Conservation (phyloP, 106 monocot genomes). For the Allium sativum region DNA sequence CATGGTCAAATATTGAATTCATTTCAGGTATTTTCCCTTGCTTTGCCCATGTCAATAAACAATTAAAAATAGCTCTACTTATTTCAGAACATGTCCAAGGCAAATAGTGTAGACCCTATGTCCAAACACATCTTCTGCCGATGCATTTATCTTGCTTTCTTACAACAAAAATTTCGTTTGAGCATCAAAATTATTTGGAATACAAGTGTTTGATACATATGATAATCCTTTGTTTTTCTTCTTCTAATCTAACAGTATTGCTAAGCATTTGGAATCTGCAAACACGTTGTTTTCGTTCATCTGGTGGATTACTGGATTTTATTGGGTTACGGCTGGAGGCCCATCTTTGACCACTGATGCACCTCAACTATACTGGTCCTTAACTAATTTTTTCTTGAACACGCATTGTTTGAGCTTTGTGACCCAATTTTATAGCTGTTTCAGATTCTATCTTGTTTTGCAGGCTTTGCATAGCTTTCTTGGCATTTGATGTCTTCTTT, state of each 20-base stretch:
- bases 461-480: constrained; percentile 69
- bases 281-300: constrained; percentile 72
- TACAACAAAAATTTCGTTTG: too few relatives aligned
- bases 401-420: not conserved
- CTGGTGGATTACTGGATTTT: constrained; percentile 79
- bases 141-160: too few relatives aligned
- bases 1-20: too few relatives aligned
- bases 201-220: not conserved
- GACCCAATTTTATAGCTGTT: not conserved
- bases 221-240: not conserved
- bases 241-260: constrained; percentile 23
- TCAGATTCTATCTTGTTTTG: constrained; percentile 12
- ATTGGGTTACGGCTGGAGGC: constrained; percentile 62
- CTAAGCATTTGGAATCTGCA: constrained; percentile 55
- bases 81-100: too few relatives aligned
- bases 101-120: too few relatives aligned
- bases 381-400: not conserved
- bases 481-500: constrained; percentile 79
- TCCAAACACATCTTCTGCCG: too few relatives aligned
- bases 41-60: too few relatives aligned
- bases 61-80: too few relatives aligned
- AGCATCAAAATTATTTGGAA: too few relatives aligned
- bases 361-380: constrained; percentile 62
- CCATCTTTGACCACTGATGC: constrained; percentile 38
- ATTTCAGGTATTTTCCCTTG: too few relatives aligned